Evolutionary conservation across 495 filamentous ascomycete genomes (phyloP).

Genomic region (Tuber umbilicatum): DNA sequence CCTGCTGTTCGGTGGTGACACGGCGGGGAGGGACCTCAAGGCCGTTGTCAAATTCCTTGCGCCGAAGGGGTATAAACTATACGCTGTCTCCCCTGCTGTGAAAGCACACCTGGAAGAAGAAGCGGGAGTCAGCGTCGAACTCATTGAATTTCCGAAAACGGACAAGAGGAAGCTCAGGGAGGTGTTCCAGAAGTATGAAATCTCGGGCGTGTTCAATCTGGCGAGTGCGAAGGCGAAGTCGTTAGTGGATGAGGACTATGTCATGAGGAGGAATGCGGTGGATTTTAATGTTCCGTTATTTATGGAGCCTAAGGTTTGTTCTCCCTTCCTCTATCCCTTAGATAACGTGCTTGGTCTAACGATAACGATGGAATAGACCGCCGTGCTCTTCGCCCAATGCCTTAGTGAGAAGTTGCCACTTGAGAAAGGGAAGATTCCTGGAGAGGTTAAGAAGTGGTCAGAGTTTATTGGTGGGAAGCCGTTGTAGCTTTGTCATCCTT

Average conservation of each 20-base stretch:
- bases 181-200: slow-evolving; percentile 95
- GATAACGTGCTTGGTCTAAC: slow-evolving; percentile 4
- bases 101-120: slow-evolving; percentile 72
- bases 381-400: slow-evolving; percentile 87
- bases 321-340: background rate
- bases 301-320: slow-evolving; percentile 94
- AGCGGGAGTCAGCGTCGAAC: slow-evolving; percentile 62
- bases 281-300: slow-evolving; percentile 97
- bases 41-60: slow-evolving; percentile 74
- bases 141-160: slow-evolving; percentile 94
- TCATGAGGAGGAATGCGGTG: slow-evolving; percentile 96
- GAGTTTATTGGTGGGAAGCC: slow-evolving; percentile 89
- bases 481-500: slow-evolving; percentile 54
- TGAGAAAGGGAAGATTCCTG: slow-evolving; percentile 66
- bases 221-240: slow-evolving; percentile 76
- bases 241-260: slow-evolving; percentile 86
- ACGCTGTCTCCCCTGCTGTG: slow-evolving; percentile 70
- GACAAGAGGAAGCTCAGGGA: slow-evolving; percentile 92
- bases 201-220: slow-evolving; percentile 92
- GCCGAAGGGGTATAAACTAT: slow-evolving; percentile 90
- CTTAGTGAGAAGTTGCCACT: slow-evolving; percentile 91
- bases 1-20: slow-evolving; percentile 85
- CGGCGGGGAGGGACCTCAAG: slow-evolving; percentile 57
- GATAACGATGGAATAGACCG: slow-evolving; percentile 57
- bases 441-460: slow-evolving; percentile 87